Percentiles rank a stretch among this genome's conserved stretches.
Conservation (phyloP, 805 yeast species). For the Wickerhamiella nectarea region DNA sequence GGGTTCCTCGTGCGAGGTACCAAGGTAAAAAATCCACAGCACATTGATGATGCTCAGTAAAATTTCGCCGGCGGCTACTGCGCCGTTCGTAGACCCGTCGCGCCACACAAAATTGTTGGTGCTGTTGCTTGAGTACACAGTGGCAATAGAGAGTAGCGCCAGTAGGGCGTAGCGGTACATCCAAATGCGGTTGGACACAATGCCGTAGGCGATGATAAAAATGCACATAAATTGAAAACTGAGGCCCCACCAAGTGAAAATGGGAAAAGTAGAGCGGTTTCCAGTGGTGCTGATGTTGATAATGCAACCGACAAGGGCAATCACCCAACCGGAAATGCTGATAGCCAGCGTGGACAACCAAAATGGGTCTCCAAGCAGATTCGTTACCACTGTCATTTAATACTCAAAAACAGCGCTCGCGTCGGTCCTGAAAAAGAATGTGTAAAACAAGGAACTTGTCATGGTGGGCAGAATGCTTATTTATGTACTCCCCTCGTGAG, state of each 20-base stretch:
- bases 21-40: slow-evolving; percentile 78
- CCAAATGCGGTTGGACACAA: slow-evolving; percentile 48
- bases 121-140: slow-evolving; percentile 73
- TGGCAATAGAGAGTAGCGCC: slow-evolving; percentile 52
- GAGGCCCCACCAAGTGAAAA: slow-evolving; percentile 93
- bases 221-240: slow-evolving; percentile 61
- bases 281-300: slow-evolving; percentile 30
- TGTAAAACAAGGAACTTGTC: background rate
- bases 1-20: slow-evolving; percentile 83
- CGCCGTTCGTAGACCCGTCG: slow-evolving; percentile 49
- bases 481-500: background rate
- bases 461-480: background rate
- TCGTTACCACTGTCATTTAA: slow-evolving; percentile 20
- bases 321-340: slow-evolving; percentile 66
- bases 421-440: background rate
- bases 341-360: slow-evolving; percentile 70
- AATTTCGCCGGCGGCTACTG: slow-evolving; percentile 88
- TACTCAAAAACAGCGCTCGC: background rate
- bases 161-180: slow-evolving; percentile 44
- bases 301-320: slow-evolving; percentile 78
- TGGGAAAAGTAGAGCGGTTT: slow-evolving; percentile 42
- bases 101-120: slow-evolving; percentile 68
- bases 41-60: slow-evolving; percentile 68
- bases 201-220: slow-evolving; percentile 38
- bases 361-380: slow-evolving; percentile 70